Conservation (phyloP, 2,329 filamentous ascomycete genomes). For the Leptographium lundbergii region DNA sequence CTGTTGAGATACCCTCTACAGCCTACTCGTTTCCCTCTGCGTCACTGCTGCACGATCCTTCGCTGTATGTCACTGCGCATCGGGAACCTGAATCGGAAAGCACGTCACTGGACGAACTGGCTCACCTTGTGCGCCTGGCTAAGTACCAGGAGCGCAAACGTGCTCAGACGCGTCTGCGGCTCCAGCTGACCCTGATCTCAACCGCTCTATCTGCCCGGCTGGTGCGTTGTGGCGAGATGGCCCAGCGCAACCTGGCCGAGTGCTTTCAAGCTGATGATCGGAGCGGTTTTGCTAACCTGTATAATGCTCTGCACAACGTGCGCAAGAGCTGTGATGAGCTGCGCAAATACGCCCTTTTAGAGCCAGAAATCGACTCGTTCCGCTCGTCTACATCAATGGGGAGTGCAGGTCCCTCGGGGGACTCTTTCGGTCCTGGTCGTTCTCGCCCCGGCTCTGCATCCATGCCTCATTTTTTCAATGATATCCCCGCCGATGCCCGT, state of each 20-base stretch:
- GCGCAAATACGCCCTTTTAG: slow-evolving; percentile 56
- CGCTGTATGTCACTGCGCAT: slow-evolving; percentile 51
- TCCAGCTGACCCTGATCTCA: slow-evolving; percentile 63
- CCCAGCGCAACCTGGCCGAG: slow-evolving; percentile 64
- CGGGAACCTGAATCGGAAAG: slow-evolving; percentile 48
- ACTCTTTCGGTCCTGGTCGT: not conserved
- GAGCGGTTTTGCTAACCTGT: slow-evolving; percentile 60
- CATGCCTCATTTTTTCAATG: slow-evolving; percentile 49
- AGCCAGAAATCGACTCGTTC: slow-evolving; percentile 56
- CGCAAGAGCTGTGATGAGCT: slow-evolving; percentile 64
- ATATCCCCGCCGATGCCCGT: slow-evolving; percentile 63
- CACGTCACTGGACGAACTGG: slow-evolving; percentile 64
- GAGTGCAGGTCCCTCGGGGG: not conserved
- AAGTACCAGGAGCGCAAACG: slow-evolving; percentile 75
- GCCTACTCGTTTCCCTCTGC: slow-evolving; percentile 27
- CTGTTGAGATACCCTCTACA: slow-evolving; percentile 30
- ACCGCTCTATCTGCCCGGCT: slow-evolving; percentile 64
- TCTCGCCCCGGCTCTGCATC: slow-evolving; percentile 25
- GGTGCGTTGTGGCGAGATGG: slow-evolving; percentile 60
- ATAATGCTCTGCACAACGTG: slow-evolving; percentile 68
- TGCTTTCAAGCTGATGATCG: slow-evolving; percentile 70
- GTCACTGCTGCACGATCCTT: slow-evolving; percentile 52
- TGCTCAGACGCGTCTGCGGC: slow-evolving; percentile 56
- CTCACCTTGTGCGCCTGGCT: slow-evolving; percentile 63
- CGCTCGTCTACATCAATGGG: slow-evolving; percentile 33